Percentiles rank a stretch among this genome's conserved stretches.
These are phyloP conservation scores for Neurospora sp. DNA, from an alignment of 495 filamentous ascomycete species.

Conservation along the genomic window DNA sequence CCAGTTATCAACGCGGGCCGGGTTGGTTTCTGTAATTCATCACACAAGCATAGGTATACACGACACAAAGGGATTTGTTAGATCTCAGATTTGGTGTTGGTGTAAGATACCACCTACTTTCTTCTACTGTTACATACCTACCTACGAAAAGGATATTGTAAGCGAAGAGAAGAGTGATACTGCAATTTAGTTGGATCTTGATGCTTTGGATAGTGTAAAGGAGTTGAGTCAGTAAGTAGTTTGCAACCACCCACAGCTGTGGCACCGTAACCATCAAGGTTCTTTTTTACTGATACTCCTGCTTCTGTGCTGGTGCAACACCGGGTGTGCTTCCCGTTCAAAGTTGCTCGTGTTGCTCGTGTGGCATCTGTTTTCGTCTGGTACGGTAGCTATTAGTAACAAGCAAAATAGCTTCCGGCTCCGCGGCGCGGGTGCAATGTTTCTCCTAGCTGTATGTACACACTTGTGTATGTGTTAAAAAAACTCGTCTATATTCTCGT, in stretches of 20 bases:
- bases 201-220: background rate
- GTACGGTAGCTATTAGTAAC: background rate
- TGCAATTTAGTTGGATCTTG: background rate
- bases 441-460: background rate
- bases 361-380: background rate
- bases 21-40: background rate
- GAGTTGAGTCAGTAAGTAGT: background rate
- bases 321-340: background rate
- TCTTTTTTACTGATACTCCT: background rate
- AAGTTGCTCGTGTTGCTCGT: background rate
- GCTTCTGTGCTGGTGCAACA: background rate
- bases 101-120: background rate
- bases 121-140: background rate
- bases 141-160: background rate
- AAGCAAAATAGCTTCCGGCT: background rate
- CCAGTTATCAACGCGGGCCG: background rate
- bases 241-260: background rate
- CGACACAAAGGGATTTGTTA: background rate
- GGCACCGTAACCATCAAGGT: background rate
- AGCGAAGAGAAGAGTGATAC: background rate
- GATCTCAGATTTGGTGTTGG: background rate
- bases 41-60: background rate
- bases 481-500: background rate
- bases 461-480: background rate
- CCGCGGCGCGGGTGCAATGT: background rate